A percentile compares a stretch with the other conserved stretches of the same genome.
phyloP scores from a whole-genome alignment of 1,139 yeast species.

The Protomyces macrosporus region DNA sequence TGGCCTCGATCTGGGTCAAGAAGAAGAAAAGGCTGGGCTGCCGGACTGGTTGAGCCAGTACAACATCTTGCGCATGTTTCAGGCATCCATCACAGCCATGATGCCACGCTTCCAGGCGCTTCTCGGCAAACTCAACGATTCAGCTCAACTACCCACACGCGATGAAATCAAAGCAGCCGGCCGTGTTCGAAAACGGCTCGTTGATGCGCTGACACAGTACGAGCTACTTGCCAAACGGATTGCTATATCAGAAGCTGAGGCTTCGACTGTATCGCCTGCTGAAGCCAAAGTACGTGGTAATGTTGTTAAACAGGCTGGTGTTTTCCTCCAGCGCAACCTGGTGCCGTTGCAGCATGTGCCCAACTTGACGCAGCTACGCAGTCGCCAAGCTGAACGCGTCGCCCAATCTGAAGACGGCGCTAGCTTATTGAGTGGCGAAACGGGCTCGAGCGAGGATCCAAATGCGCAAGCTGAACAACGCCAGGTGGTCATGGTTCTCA shows the following conservation, averaged over 20 bases:
- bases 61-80: conserved; percentile 36
- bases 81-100: conserved; percentile 37
- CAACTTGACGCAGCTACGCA: not conserved
- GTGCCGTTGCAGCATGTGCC: not conserved
- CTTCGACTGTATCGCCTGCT: not conserved
- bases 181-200: conserved; percentile 42
- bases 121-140: conserved; percentile 39
- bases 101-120: conserved; percentile 45
- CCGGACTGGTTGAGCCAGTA: conserved; percentile 35
- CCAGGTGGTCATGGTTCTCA: conserved; percentile 2
- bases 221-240: conserved; percentile 46
- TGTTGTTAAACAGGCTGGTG: not conserved
- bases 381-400: not conserved
- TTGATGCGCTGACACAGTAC: conserved; percentile 46
- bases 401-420: not conserved
- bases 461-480: conserved; percentile 5
- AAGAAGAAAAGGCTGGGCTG: conserved; percentile 33
- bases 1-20: not conserved
- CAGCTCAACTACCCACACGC: conserved; percentile 37
- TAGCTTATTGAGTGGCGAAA: not conserved
- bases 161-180: conserved; percentile 41
- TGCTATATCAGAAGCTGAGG: not conserved
- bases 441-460: not conserved
- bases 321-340: conserved; percentile 6
- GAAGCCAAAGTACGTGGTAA: not conserved